These are phyloP conservation scores for Silene latifolia DNA, from an alignment of 148 eudicot species.

Conservation along the genomic window DNA sequence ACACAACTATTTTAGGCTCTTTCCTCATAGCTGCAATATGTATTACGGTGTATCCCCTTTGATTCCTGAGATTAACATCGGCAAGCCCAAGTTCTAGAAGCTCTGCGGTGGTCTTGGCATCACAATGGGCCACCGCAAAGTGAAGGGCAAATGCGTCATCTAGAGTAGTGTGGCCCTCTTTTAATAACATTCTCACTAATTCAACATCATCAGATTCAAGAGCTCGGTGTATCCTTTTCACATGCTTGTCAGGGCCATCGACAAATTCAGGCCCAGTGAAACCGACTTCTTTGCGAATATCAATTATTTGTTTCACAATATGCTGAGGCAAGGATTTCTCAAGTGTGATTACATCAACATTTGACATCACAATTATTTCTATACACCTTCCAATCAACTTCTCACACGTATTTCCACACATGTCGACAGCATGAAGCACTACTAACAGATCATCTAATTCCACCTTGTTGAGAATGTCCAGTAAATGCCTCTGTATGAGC, in stretches of 20 bases:
- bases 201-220: slow-evolving; percentile 90
- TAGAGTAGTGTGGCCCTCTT: slow-evolving; percentile 68
- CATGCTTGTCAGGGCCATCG: slow-evolving; percentile 68
- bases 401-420: slow-evolving; percentile 60
- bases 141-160: slow-evolving; percentile 84
- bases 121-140: slow-evolving; percentile 85
- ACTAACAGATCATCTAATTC: slow-evolving; percentile 66
- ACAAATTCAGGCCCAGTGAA: slow-evolving; percentile 38
- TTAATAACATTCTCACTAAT: slow-evolving; percentile 70
- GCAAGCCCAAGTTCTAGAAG: slow-evolving; percentile 82
- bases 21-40: slow-evolving; percentile 90
- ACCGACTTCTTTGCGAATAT: slow-evolving; percentile 52
- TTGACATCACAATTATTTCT: slow-evolving; percentile 53
- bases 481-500: slow-evolving; percentile 50
- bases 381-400: slow-evolving; percentile 51
- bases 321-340: slow-evolving; percentile 62
- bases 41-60: slow-evolving; percentile 66
- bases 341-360: slow-evolving; percentile 69
- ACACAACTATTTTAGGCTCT: slow-evolving; percentile 80
- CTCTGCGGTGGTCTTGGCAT: slow-evolving; percentile 63
- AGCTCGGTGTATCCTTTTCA: slow-evolving; percentile 81
- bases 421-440: slow-evolving; percentile 57
- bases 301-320: slow-evolving; percentile 57
- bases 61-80: slow-evolving; percentile 59
- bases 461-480: slow-evolving; percentile 71